Base-by-base conservation (phyloP, 768 basidiomycete species). In the Hygrocybe punicea region DNA sequence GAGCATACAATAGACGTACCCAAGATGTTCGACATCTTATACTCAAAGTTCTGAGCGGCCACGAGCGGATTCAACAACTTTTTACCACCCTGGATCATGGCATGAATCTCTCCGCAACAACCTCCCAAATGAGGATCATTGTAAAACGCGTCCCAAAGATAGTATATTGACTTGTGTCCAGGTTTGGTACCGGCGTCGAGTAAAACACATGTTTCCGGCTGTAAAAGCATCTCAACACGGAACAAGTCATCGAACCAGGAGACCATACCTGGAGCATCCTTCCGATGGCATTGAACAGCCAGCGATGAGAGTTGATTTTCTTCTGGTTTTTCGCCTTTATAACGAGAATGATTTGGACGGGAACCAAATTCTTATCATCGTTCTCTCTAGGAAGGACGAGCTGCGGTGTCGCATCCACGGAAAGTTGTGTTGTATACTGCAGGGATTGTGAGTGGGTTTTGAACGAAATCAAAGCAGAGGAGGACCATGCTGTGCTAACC, bases 21-120 rank as follows among this genome's bases (percentile, higher is more conserved):
- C 25, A 98, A 78, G 67, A 98, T 97, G 73, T 98, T 97, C 45
- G 92, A 94, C 91, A 98, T 96, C 76, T 93, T 97, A 76, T 97
- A 97, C 74, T 95, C 93, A 64, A 95, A 95, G 73, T 98, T 97
- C 71, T 98, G 95, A 14, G 95, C 93, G 7, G 95, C 95, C 29
- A 98, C 82, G 49, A 94, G 76, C 17, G 93, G 95, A 66, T 98
- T 98, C 58, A 98, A 70, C 23, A 98, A 82, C 71, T 97, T 97
- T 72, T 72, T 86, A 44, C 93, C 93, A 14, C 92, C 91, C 70
- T 93, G 84, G 65, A 96, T 90, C 95, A 96, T 96, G 58, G 95
- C 95, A 60, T 95, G 90, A 62, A 96, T 95, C 78, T 96, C 93
- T 63, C 93, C 93, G 72, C 92, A 94, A 67, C 90, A 92, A 46